phyloP scores from a whole-genome alignment of 306 rosid species.

The Leucaena leucocephala region DNA sequence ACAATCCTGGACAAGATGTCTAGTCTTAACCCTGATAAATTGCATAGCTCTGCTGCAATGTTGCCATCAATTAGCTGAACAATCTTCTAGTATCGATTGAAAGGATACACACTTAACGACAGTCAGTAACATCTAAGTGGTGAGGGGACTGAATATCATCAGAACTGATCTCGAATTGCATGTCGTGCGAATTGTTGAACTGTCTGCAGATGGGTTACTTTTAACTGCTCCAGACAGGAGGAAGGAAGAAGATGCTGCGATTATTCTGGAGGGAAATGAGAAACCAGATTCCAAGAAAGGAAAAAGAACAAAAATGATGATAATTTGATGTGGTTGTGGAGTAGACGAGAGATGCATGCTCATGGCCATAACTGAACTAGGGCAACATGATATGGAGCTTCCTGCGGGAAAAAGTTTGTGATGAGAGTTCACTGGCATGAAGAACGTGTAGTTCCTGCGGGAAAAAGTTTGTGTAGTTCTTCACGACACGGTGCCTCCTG shows the following conservation, averaged over 20 bases:
- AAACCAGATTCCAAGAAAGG: background rate
- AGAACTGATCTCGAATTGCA: background rate
- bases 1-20: background rate
- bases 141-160: background rate
- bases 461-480: too few species aligned
- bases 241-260: background rate
- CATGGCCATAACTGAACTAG: background rate
- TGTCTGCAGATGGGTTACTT: background rate
- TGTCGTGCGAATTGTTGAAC: background rate
- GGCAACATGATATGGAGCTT: background rate
- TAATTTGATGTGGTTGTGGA: background rate
- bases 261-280: background rate
- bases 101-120: constrained; percentile 3
- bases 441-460: background rate
- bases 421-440: background rate
- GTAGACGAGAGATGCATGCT: background rate
- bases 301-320: background rate
- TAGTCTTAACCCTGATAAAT: background rate
- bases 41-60: background rate
- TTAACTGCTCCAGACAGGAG: background rate
- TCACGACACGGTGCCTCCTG: too few species aligned
- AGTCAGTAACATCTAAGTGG: constrained; percentile 1
- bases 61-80: background rate
- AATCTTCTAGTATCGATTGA: background rate
- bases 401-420: background rate